Percentiles rank a stretch among this genome's conserved stretches.
Evolutionary conservation across 139 green algal species (phyloP).

Genomic region (Closterium sp.): DNA sequence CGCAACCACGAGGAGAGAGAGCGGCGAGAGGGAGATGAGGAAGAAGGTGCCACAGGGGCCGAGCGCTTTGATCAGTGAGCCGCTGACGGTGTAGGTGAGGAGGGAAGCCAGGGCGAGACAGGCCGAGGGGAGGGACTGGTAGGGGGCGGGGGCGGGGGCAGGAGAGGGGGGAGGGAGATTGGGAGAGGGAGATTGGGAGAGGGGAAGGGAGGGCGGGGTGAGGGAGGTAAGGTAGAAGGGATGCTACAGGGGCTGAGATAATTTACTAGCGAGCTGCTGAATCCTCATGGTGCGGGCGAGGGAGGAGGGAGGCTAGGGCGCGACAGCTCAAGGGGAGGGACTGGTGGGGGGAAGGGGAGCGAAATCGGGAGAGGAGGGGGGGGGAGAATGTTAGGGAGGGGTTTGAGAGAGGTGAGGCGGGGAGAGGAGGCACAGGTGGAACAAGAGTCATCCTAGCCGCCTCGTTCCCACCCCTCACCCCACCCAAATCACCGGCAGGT

Average conservation of each 20-base stretch:
- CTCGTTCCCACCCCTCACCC: too few relatives aligned
- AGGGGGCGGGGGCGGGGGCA: background rate
- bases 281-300: background rate
- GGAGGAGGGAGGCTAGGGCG: background rate
- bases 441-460: too few relatives aligned
- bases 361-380: too few relatives aligned
- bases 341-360: too few relatives aligned
- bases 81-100: background rate
- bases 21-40: slow-evolving; percentile 5
- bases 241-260: background rate
- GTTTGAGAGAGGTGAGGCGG: too few relatives aligned
- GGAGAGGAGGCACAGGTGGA: too few relatives aligned
- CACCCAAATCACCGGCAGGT: too few relatives aligned
- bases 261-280: too few relatives aligned
- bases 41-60: background rate
- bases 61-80: background rate
- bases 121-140: background rate
- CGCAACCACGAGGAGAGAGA: background rate
- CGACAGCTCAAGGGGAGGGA: background rate
- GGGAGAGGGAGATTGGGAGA: background rate
- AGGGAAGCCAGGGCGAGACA: background rate
- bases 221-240: background rate
- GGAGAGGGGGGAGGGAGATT: background rate
- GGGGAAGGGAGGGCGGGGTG: background rate
- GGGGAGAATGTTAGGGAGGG: too few relatives aligned